Percentiles rank a stretch among this genome's conserved stretches.
phyloP scores from a whole-genome alignment of 2,329 filamentous ascomycete genomes.

The Colletotrichum euphorbiae region DNA sequence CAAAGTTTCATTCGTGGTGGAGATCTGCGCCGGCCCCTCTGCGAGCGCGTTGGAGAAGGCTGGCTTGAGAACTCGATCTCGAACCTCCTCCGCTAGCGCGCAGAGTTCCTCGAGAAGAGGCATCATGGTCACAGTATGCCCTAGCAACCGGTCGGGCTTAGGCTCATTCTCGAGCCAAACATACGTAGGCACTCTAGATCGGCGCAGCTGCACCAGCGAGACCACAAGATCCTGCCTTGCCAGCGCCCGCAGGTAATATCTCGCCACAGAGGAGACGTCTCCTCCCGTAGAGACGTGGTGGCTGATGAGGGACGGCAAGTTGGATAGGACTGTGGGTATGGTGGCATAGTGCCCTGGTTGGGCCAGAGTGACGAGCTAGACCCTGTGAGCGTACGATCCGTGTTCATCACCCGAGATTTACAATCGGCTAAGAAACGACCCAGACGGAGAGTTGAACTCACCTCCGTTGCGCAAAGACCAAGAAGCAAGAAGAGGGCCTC shows the following conservation, averaged over 20 bases:
- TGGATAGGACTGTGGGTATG: conserved; percentile 43
- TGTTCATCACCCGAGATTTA: conserved; percentile 4
- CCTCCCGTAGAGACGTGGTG: conserved; percentile 42
- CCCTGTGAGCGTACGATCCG: conserved; percentile 23
- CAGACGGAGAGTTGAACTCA: conserved; percentile 36
- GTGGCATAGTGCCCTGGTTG: conserved; percentile 39
- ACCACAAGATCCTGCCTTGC: conserved; percentile 49
- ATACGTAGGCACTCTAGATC: conserved; percentile 42
- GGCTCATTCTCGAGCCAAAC: conserved; percentile 45
- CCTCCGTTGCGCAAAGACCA: conserved; percentile 47
- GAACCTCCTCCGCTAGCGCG: conserved; percentile 46
- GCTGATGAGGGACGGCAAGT: conserved; percentile 44
- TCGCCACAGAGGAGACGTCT: conserved; percentile 44
- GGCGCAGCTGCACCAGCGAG: conserved; percentile 44
- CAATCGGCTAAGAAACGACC: conserved; percentile 18
- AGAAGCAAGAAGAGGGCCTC: conserved; percentile 45
- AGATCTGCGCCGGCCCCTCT: background rate
- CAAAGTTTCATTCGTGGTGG: background rate
- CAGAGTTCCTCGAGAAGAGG: conserved; percentile 46
- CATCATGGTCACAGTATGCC: conserved; percentile 47
- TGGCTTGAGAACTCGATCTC: conserved; percentile 19
- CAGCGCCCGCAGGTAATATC: conserved; percentile 48
- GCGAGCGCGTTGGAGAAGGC: background rate
- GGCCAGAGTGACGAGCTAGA: conserved; percentile 37
- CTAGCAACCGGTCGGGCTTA: conserved; percentile 47